Percentiles rank a stretch among this genome's conserved stretches.
Evolutionary conservation across 495 filamentous ascomycete genomes (phyloP).

Genomic region (Oidiodendron maius): DNA sequence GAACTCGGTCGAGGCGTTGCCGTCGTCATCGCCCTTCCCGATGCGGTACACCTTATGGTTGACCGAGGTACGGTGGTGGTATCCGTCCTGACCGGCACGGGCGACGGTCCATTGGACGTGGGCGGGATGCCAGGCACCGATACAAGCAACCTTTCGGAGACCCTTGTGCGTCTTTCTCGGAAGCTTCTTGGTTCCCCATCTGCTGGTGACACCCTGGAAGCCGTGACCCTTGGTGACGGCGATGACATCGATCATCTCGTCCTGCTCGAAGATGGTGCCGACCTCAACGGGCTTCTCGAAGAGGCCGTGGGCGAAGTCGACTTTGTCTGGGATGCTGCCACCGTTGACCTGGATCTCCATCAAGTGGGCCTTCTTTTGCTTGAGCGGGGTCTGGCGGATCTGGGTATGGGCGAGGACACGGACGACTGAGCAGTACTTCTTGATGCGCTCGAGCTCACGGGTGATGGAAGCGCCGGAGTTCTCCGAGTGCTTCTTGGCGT

Average conservation of each 20-base stretch:
- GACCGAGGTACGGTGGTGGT: slow-evolving; percentile 99
- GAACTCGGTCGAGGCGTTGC: slow-evolving; percentile 90
- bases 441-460: slow-evolving; percentile 98
- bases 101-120: slow-evolving; percentile 99
- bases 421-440: slow-evolving; percentile 99
- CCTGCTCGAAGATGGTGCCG: slow-evolving; percentile 94
- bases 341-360: slow-evolving; percentile 99
- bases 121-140: slow-evolving; percentile 99
- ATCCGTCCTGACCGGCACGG: slow-evolving; percentile 99
- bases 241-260: slow-evolving; percentile 99
- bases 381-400: slow-evolving; percentile 97
- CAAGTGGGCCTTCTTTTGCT: slow-evolving; percentile 99
- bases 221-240: slow-evolving; percentile 99
- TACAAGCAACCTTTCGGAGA: slow-evolving; percentile 99
- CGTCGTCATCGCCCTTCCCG: slow-evolving; percentile 80
- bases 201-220: slow-evolving; percentile 91
- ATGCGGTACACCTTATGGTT: slow-evolving; percentile 99
- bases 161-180: slow-evolving; percentile 99
- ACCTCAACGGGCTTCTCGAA: slow-evolving; percentile 98
- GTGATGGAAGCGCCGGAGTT: slow-evolving; percentile 80
- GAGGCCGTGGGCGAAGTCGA: slow-evolving; percentile 84
- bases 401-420: slow-evolving; percentile 99
- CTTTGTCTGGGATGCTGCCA: slow-evolving; percentile 90
- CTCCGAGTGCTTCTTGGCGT: slow-evolving; percentile 99
- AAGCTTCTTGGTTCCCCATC: slow-evolving; percentile 99